Evolutionary conservation across 805 yeast species (phyloP).

Genomic region (Saccharomycopsis sp.): DNA sequence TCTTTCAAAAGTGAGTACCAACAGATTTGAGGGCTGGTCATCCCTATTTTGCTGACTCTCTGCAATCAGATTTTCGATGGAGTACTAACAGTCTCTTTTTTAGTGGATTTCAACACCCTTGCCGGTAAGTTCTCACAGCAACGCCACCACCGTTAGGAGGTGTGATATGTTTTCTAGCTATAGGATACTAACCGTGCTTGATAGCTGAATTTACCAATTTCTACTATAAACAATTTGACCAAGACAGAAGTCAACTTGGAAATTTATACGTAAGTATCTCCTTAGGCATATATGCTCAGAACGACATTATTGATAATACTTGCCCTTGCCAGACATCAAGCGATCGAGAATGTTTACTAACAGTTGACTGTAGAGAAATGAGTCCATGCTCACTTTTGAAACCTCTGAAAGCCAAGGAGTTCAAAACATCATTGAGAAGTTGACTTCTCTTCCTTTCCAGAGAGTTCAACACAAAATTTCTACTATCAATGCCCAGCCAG

Average conservation of each 20-base stretch:
- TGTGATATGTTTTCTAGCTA: background rate
- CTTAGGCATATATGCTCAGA: too few relatives aligned
- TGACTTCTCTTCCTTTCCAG: constrained; percentile 81
- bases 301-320: too few relatives aligned
- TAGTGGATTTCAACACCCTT: constrained; percentile 27
- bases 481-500: constrained; percentile 97
- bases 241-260: constrained; percentile 87
- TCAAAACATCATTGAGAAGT: constrained; percentile 85
- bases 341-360: background rate
- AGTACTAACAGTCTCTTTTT: constrained; percentile 3
- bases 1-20: background rate
- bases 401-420: constrained; percentile 93
- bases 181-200: background rate
- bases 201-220: constrained; percentile 81
- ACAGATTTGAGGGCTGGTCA: background rate
- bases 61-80: too few relatives aligned
- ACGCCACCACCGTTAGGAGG: background rate
- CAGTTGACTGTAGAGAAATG: constrained; percentile 59
- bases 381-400: constrained; percentile 96
- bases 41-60: background rate
- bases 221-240: constrained; percentile 91
- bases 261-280: constrained; percentile 63
- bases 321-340: background rate
- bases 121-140: constrained; percentile 31
- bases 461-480: constrained; percentile 91